phyloP scores from a whole-genome alignment of 2,329 filamentous ascomycete genomes.

The Botrytis medusae region DNA sequence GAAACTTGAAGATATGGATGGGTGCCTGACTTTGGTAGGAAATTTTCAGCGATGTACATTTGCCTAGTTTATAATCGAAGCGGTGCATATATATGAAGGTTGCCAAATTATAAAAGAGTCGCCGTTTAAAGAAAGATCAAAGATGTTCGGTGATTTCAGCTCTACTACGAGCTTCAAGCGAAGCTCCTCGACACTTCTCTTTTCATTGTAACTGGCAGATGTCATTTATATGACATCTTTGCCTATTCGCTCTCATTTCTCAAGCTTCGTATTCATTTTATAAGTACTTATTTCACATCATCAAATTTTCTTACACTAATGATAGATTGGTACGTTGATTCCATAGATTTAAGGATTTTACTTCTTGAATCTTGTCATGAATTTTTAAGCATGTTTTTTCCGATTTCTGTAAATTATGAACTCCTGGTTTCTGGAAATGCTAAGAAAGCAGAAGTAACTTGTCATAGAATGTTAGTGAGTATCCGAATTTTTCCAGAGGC shows the following conservation, averaged over 20 bases:
- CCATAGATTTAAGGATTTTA: not conserved
- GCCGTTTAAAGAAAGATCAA: not conserved
- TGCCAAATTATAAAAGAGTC: not conserved
- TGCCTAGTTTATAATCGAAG: not conserved
- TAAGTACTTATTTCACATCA: not conserved
- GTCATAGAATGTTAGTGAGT: not conserved
- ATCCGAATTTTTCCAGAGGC: not conserved
- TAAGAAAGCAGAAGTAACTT: not conserved
- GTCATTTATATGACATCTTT: not conserved
- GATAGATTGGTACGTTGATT: not conserved
- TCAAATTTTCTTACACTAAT: not conserved
- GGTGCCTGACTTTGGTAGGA: conserved; percentile 1
- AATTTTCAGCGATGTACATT: not conserved
- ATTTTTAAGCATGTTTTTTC: not conserved
- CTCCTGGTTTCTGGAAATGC: not conserved
- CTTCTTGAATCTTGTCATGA: not conserved
- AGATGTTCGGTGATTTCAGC: not conserved
- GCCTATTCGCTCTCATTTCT: not conserved
- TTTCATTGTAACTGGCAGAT: not conserved
- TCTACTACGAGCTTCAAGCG: not conserved
- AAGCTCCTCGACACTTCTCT: not conserved
- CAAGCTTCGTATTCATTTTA: not conserved
- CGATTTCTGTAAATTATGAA: not conserved
- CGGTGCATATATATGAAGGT: not conserved
- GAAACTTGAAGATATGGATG: not conserved